Percentiles rank a stretch among this genome's conserved stretches.
phyloP scores from a whole-genome alignment of 2,329 filamentous ascomycete species.

The Aspergillus glaucus region DNA sequence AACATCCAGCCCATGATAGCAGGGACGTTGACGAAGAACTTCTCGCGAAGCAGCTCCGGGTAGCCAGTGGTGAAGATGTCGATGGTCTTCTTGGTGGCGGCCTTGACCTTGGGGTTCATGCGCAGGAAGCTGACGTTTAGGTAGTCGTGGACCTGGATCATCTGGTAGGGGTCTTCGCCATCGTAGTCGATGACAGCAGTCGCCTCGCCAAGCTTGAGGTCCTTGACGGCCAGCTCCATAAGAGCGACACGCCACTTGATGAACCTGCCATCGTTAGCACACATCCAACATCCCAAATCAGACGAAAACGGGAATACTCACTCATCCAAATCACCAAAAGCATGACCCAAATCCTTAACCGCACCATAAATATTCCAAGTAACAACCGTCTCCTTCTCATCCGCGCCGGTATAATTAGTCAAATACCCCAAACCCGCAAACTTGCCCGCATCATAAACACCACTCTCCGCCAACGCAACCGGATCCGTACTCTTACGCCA shows the following conservation, averaged over 20 bases:
- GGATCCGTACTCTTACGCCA: constrained; percentile 79
- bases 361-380: constrained; percentile 93
- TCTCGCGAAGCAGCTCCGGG: constrained; percentile 80
- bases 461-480: constrained; percentile 55
- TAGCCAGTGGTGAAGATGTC: constrained; percentile 74
- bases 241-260: constrained; percentile 82
- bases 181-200: constrained; percentile 60
- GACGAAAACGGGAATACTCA: constrained; percentile 41
- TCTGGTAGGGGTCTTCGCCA: constrained; percentile 74
- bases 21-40: constrained; percentile 95
- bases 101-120: constrained; percentile 68
- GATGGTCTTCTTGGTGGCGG: constrained; percentile 74
- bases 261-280: constrained; percentile 54
- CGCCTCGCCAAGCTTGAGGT: constrained; percentile 64
- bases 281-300: neutral
- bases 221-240: constrained; percentile 77
- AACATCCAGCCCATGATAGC: constrained; percentile 86
- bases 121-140: constrained; percentile 79
- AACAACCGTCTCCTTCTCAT: constrained; percentile 54
- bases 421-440: constrained; percentile 77
- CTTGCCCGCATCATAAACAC: constrained; percentile 59
- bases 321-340: constrained; percentile 77
- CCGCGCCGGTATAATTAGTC: constrained; percentile 58
- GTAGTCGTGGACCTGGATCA: constrained; percentile 92
- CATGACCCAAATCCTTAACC: constrained; percentile 71